Evolutionary conservation across 768 basidiomycete species (phyloP), one percentile per base, ranked within the genome.

Genomic region (Pleurotus cornucopiae): DNA sequence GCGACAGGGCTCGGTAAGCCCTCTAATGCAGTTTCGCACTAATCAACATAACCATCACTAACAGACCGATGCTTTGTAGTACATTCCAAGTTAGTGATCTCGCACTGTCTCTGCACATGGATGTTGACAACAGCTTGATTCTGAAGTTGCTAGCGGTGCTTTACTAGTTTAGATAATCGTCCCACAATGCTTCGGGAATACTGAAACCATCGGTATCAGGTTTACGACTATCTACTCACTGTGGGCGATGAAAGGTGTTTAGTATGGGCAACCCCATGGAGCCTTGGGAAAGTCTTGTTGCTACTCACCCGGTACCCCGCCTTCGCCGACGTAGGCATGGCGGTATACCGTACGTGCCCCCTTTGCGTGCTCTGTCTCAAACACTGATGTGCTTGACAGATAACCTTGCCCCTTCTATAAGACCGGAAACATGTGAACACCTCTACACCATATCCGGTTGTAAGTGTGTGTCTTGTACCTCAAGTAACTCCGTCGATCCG

Each of bases 201-300:
- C 20, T 20, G 20, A 20, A 20, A 20, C 20, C 46, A 18, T 2
- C 7, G 25, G 30, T 20, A 20, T 20, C 9, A 55, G 46, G 16
- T 21, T 12, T 48, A 55, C 34, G 37, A 55, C 38, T 48, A 55
- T 46, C n/a, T 38, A 21, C 57, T 58, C 39, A 43, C 49, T 1
- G 30, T 52, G 16, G 21, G 7, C 20, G 49, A 52, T 9, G 49
- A 54, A 25, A 20, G 37, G 9, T 45, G 18, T 14, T 25, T 58
- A 5, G 34, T 57, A 20, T 57, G 55, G 55, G 16, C n/a, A 41
- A 38, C 55, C 12, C 39, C 44, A 49, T 56, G 55, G 55, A 49
- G 55, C n/a, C 5, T 56, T 12, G 55, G 55, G 13, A 56, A 56
- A 37, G 46, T 49, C 6, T 34, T 56, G 30, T 56, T 56, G 11